phyloP scores from a whole-genome alignment of 2,329 filamentous ascomycete genomes.

The Neonectria hederae region DNA sequence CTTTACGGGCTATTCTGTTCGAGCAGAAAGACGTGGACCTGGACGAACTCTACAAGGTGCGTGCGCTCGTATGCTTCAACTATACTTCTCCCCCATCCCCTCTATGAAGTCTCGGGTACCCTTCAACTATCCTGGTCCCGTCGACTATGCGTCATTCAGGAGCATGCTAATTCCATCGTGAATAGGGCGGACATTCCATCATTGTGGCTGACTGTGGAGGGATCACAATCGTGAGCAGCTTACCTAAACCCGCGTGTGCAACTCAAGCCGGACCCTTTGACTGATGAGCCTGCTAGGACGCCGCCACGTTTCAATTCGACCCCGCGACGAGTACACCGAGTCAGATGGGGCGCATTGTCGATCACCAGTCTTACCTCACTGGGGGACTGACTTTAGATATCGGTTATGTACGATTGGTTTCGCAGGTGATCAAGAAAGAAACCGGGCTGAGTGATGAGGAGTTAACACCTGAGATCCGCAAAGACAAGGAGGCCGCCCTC shows the following conservation, averaged over 20 bases:
- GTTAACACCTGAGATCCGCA: accelerated
- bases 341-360: not conserved
- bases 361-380: not conserved
- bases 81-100: not conserved
- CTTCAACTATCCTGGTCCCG: not conserved
- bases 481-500: not conserved
- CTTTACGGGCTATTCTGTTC: not conserved
- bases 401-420: not conserved
- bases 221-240: not conserved
- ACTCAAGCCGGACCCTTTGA: not conserved
- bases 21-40: not conserved
- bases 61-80: not conserved
- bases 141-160: not conserved
- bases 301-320: not conserved
- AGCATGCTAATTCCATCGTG: not conserved
- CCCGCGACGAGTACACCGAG: not conserved
- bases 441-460: not conserved
- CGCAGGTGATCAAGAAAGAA: not conserved
- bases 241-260: not conserved
- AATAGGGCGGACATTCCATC: not conserved
- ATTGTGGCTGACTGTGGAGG: not conserved
- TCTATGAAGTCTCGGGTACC: too few relatives aligned
- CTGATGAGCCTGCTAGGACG: not conserved
- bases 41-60: not conserved
- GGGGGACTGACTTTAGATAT: not conserved